These are phyloP conservation scores for Phlebopus sp. DNA, from an alignment of 1,284 basidiomycete species.

Conservation along the genomic window DNA sequence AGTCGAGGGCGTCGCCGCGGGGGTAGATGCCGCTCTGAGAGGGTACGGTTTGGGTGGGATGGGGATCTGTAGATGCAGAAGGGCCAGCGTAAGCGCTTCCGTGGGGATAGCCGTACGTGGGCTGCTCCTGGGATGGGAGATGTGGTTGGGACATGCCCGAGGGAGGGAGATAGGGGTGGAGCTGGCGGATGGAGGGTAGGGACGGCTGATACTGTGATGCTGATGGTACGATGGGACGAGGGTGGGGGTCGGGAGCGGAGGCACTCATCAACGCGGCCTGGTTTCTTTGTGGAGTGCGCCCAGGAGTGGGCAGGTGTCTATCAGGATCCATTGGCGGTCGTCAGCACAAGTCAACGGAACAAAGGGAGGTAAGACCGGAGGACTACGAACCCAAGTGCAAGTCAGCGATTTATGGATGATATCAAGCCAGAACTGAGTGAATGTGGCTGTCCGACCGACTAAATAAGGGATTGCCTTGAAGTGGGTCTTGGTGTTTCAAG, in stretches of 20 bases:
- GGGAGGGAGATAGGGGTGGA: slow-evolving; percentile 58
- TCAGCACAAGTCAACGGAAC: slow-evolving; percentile 14
- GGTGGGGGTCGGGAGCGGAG: slow-evolving; percentile 20
- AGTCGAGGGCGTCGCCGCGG: slow-evolving; percentile 39
- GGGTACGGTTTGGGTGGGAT: slow-evolving; percentile 20
- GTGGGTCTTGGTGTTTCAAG: slow-evolving; percentile 26
- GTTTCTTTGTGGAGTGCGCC: slow-evolving; percentile 26
- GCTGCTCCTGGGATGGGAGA: slow-evolving; percentile 17
- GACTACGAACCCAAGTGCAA: slow-evolving; percentile 24
- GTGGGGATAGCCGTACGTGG: slow-evolving; percentile 28
- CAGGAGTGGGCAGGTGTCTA: slow-evolving; percentile 32
- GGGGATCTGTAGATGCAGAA: slow-evolving; percentile 30
- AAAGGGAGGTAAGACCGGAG: slow-evolving; percentile 16
- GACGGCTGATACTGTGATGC: slow-evolving; percentile 30
- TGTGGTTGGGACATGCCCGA: slow-evolving; percentile 26
- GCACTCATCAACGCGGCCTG: slow-evolving; percentile 20
- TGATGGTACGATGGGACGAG: slow-evolving; percentile 25
- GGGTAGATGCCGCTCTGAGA: slow-evolving; percentile 29
- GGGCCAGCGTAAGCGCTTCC: slow-evolving; percentile 20
- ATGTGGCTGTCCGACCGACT: slow-evolving; percentile 28
- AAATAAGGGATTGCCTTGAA: slow-evolving; percentile 20
- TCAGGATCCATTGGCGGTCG: slow-evolving; percentile 28
- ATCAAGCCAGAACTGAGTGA: slow-evolving; percentile 14
- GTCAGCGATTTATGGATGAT: slow-evolving; percentile 24
- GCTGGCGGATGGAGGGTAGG: slow-evolving; percentile 63